Percentiles rank a stretch among this genome's conserved stretches.
phyloP scores from a whole-genome alignment of 2,329 filamentous ascomycete species.

The Fonsecaea pedrosoi region DNA sequence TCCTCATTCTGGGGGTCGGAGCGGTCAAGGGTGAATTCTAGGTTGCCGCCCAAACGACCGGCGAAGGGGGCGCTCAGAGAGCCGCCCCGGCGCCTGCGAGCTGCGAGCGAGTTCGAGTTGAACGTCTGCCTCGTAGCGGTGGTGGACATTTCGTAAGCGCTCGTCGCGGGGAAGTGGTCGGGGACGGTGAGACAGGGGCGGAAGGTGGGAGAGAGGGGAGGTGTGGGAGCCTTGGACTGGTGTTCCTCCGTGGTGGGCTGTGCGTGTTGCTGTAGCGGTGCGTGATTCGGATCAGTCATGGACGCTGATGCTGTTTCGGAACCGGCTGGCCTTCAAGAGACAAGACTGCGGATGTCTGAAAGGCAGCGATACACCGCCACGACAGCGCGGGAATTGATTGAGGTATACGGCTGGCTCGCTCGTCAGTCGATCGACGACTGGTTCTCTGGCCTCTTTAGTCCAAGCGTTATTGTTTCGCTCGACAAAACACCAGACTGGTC shows the following conservation, averaged over 20 bases:
- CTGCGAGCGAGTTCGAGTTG: not conserved
- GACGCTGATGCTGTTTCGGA: not conserved
- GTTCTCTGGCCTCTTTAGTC: too few relatives aligned
- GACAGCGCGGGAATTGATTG: not conserved
- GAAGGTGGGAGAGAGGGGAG: not conserved
- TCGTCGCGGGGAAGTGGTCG: slow-evolving; percentile 10
- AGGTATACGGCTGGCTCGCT: too few relatives aligned
- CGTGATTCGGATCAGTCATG: not conserved
- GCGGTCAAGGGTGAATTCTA: slow-evolving; percentile 46
- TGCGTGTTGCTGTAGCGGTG: not conserved
- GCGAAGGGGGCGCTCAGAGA: slow-evolving; percentile 41
- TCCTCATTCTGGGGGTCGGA: slow-evolving; percentile 42
- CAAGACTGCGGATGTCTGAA: not conserved
- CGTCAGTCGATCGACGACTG: too few relatives aligned
- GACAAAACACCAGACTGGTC: too few relatives aligned
- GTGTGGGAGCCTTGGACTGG: not conserved
- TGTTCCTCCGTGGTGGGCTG: slow-evolving; percentile 2
- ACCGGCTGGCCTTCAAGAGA: not conserved
- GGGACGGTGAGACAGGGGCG: slow-evolving; percentile 13
- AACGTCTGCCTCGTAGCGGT: not conserved
- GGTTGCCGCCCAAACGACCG: slow-evolving; percentile 48
- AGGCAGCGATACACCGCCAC: not conserved
- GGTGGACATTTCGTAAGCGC: slow-evolving; percentile 13
- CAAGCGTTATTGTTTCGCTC: too few relatives aligned
- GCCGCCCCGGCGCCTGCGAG: slow-evolving; percentile 9